Evolutionary conservation across 139 green algal species (phyloP).

Genomic region (Tetraselmis striata): DNA sequence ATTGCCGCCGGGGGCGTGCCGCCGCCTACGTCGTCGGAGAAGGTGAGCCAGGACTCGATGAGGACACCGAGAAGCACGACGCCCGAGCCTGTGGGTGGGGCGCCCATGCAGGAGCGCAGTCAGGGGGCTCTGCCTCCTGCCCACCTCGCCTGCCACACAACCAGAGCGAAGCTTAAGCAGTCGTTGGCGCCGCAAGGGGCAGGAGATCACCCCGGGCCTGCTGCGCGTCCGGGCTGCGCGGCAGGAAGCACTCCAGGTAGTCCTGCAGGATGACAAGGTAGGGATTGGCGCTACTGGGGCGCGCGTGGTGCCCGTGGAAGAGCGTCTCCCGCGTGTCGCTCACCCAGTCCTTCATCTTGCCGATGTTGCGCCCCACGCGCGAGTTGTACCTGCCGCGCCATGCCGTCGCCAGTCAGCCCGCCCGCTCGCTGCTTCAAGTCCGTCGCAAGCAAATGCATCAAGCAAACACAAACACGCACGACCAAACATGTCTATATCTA

Average conservation of each 20-base stretch:
- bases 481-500: too few relatives aligned
- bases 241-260: conserved; percentile 62
- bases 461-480: too few relatives aligned
- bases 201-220: too few relatives aligned
- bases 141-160: too few relatives aligned
- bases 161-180: too few relatives aligned
- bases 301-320: background rate
- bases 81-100: conserved; percentile 7
- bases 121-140: too few relatives aligned
- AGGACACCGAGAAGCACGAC: conserved; percentile 51
- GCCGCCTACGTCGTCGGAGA: conserved; percentile 32
- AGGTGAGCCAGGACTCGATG: conserved; percentile 72
- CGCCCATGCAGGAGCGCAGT: too few relatives aligned
- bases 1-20: background rate
- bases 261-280: conserved; percentile 56
- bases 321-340: background rate
- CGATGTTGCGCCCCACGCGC: background rate
- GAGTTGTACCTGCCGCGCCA: too few relatives aligned
- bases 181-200: too few relatives aligned
- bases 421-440: too few relatives aligned
- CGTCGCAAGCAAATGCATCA: too few relatives aligned
- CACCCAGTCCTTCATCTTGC: background rate
- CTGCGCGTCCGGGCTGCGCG: conserved; percentile 15
- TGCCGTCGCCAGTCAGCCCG: too few relatives aligned
- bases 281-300: conserved; percentile 30